Base-by-base conservation (phyloP, 768 basidiomycete species). In the Agaricus sinodeliciosus region DNA sequence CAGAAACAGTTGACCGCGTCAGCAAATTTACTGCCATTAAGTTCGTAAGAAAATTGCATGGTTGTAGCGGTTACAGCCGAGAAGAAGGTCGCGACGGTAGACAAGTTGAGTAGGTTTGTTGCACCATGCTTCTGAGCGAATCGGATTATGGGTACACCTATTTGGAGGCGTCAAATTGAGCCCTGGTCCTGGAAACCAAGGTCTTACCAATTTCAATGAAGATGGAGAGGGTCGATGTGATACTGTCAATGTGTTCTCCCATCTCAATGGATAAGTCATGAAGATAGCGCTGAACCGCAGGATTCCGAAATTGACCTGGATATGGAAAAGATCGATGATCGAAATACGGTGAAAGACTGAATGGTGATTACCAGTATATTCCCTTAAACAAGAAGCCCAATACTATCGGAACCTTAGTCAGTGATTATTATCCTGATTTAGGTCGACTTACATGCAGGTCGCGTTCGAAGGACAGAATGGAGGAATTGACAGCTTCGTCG, bases 51-150 rank as follows among this genome's bases (percentile, higher is more conserved):
- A 60, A 82, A 85, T 60, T 87, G 85, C 58, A 87, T 65, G 0
- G 84, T 84, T 31, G 84, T 84, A 22, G 85, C 85, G 0, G 84
- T 86, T 51, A 87, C 84, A n/a, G 82, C 84, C 27, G 82, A 84
- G 65, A 87, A 86, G 68, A 88, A 87, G 48, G 85, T 89, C 22
- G 85, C 85, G 3, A 89, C 82, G 7, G 86, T 87, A 34, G 84
- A 85, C 26, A 89, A 70, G 57, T 86, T 87, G 19, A 87, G 74
- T 13, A 89, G 69, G 58, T 87, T 87, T 41, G 75, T 72, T 3
- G 84, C 81, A 31, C 77, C 83, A 57, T 87, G 85, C 57, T 84
- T 82, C 65, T 89, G 86, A 1, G 82, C 84, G 58, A 86, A 85
- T 46, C 84, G 78, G 59, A 90, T 87, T 2, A 84, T 84, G 12